phyloP scores from a whole-genome alignment of 2,329 filamentous ascomycete species.

The Lecanicillium sp. region DNA sequence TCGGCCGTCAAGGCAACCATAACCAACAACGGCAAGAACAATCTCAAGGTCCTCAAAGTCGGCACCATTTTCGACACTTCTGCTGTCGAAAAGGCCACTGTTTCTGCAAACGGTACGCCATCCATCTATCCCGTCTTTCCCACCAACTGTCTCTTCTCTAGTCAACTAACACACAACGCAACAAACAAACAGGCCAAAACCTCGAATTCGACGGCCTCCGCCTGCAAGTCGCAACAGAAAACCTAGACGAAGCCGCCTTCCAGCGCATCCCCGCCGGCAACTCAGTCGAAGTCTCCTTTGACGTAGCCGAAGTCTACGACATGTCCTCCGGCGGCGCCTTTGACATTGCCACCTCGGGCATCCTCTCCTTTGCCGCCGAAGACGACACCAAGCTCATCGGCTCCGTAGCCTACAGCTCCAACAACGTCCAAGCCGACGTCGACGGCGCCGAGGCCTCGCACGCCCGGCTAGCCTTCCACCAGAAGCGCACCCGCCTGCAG shows the following conservation, averaged over 20 bases:
- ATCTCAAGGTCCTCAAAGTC: constrained; percentile 38
- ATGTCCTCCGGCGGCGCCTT: constrained; percentile 38
- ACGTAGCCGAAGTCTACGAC: constrained; percentile 43
- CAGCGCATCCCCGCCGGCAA: constrained; percentile 32
- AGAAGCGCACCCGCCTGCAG: constrained; percentile 40
- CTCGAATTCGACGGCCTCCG: constrained; percentile 42
- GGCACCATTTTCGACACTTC: constrained; percentile 38
- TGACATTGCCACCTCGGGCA: constrained; percentile 43
- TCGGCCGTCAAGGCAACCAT: constrained; percentile 37
- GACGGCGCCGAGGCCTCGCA: constrained; percentile 44
- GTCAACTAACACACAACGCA: background rate
- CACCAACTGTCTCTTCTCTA: background rate
- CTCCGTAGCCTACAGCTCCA: constrained; percentile 44
- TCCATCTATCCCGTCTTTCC: too few species aligned
- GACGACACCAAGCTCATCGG: constrained; percentile 34
- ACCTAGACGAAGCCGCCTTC: constrained; percentile 36
- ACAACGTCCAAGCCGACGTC: constrained; percentile 46
- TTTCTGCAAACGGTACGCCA: constrained; percentile 33
- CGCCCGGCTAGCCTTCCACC: constrained; percentile 33
- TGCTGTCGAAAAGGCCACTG: constrained; percentile 38
- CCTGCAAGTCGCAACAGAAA: constrained; percentile 31
- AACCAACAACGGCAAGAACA: constrained; percentile 36
- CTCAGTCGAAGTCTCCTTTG: constrained; percentile 39
- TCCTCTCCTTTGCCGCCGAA: constrained; percentile 41
- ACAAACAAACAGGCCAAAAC: constrained; percentile 21